Percentiles rank a stretch among this genome's conserved stretches.
phyloP scores from a whole-genome alignment of 2,329 filamentous ascomycete species.

The Aspergillus hortae region DNA sequence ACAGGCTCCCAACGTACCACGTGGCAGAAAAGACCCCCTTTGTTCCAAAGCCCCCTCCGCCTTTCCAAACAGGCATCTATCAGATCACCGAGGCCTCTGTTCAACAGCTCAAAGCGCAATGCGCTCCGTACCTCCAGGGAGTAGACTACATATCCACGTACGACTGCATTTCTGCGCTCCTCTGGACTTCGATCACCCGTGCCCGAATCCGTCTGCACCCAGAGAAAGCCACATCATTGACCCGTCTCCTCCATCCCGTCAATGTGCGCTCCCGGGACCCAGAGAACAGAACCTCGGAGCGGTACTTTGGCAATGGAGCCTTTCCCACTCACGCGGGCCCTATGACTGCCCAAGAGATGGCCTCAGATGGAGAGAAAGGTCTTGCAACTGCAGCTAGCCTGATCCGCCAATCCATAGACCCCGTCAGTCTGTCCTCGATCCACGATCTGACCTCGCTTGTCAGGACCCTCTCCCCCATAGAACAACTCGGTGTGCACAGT shows the following conservation, averaged over 20 bases:
- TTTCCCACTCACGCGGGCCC: slow-evolving; percentile 16
- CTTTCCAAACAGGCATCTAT: slow-evolving; percentile 14
- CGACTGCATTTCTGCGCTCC: slow-evolving; percentile 21
- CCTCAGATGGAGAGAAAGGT: slow-evolving; percentile 8
- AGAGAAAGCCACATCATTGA: slow-evolving; percentile 6
- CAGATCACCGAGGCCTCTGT: slow-evolving; percentile 11
- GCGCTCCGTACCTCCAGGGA: slow-evolving; percentile 6
- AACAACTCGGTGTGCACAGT: slow-evolving; percentile 11
- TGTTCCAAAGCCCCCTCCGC: slow-evolving; percentile 5
- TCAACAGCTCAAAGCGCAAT: slow-evolving; percentile 15
- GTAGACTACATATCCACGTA: slow-evolving; percentile 23
- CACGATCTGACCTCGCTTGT: slow-evolving; percentile 12
- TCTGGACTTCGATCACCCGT: slow-evolving; percentile 23
- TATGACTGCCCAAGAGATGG: slow-evolving; percentile 5
- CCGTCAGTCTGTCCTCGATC: slow-evolving; percentile 11
- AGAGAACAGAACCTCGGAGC: slow-evolving; percentile 12
- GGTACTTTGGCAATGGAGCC: slow-evolving; percentile 23
- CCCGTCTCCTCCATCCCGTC: slow-evolving; percentile 18
- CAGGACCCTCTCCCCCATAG: slow-evolving; percentile 11
- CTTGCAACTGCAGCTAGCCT: slow-evolving; percentile 15
- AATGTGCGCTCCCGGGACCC: slow-evolving; percentile 20
- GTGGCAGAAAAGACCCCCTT: slow-evolving; percentile 13
- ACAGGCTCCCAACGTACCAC: slow-evolving; percentile 13
- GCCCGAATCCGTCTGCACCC: slow-evolving; percentile 16
- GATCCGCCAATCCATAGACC: slow-evolving; percentile 19